phyloP scores from a whole-genome alignment of 2,329 filamentous ascomycete species.

The Colletotrichum nymphaeae region DNA sequence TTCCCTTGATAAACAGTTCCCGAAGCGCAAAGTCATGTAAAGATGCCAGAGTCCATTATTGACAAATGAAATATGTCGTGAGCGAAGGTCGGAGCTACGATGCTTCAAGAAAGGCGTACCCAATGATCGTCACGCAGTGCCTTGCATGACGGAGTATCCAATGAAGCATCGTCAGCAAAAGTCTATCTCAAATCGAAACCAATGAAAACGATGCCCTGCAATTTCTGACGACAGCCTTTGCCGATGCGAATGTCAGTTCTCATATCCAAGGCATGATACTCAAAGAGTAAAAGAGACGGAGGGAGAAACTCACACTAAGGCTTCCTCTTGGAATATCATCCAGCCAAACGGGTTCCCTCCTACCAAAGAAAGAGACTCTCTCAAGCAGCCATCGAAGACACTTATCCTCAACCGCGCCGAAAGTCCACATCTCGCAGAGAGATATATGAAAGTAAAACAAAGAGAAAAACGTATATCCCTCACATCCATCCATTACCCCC shows the following conservation, averaged over 20 bases:
- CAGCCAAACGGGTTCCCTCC: constrained; percentile 14
- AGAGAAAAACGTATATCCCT: not conserved
- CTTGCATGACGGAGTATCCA: constrained; percentile 9
- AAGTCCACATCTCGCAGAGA: not conserved
- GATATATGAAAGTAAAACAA: too few species aligned
- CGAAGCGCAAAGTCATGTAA: not conserved
- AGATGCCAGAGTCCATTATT: not conserved
- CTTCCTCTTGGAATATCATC: not conserved
- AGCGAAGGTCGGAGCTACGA: constrained; percentile 10
- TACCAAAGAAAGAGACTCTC: constrained; percentile 14
- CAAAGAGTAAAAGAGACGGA: not conserved
- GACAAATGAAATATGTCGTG: constrained; percentile 9
- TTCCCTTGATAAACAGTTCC: not conserved
- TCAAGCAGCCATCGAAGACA: not conserved
- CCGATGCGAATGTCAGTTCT: constrained; percentile 8
- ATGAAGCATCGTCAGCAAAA: constrained; percentile 21
- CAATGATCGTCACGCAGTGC: not conserved
- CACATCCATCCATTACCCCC: not conserved
- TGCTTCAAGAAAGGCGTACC: not conserved
- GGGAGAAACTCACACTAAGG: not conserved
- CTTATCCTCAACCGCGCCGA: not conserved
- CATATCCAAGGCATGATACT: not conserved
- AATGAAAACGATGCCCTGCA: constrained; percentile 7
- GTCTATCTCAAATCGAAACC: constrained; percentile 13
- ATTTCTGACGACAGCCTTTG: constrained; percentile 23